Percentiles rank a stretch among this genome's conserved stretches.
Conservation (phyloP, 345 rosid species). For the Citrus sp. region DNA sequence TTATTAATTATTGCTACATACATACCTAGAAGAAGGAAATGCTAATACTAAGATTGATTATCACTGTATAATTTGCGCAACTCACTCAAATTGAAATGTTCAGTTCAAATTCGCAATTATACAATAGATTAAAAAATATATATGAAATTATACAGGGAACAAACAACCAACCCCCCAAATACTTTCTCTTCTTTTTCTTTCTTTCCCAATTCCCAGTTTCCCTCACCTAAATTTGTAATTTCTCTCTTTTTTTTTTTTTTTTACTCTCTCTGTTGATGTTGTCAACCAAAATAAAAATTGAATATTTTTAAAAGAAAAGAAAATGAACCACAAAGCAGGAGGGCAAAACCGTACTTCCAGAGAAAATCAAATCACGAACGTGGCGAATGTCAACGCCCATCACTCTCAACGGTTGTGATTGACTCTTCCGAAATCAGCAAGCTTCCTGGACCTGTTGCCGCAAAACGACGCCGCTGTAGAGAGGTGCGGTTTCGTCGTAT, state of each 20-base stretch:
- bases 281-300: neutral
- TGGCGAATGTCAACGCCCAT: constrained; percentile 24
- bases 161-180: no score
- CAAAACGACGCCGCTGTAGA: constrained; percentile 69
- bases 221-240: neutral
- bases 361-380: constrained; percentile 2
- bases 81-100: neutral
- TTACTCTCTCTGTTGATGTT: neutral
- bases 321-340: neutral
- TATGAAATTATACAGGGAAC: neutral
- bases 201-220: neutral
- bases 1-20: no score
- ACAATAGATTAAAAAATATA: neutral
- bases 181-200: neutral
- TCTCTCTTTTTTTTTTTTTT: neutral
- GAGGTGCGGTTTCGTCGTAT: constrained; percentile 55
- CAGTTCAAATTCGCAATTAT: neutral
- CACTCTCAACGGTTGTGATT: constrained; percentile 59
- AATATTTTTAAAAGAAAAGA: neutral
- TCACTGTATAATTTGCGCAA: no score
- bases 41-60: no score
- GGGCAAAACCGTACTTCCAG: constrained; percentile 31
- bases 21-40: no score
- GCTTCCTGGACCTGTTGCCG: constrained; percentile 84
- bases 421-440: constrained; percentile 75